Percentiles rank a stretch among this genome's conserved stretches.
phyloP scores from a whole-genome alignment of 495 filamentous ascomycete genomes.

The Rhizodiscina lignyota region DNA sequence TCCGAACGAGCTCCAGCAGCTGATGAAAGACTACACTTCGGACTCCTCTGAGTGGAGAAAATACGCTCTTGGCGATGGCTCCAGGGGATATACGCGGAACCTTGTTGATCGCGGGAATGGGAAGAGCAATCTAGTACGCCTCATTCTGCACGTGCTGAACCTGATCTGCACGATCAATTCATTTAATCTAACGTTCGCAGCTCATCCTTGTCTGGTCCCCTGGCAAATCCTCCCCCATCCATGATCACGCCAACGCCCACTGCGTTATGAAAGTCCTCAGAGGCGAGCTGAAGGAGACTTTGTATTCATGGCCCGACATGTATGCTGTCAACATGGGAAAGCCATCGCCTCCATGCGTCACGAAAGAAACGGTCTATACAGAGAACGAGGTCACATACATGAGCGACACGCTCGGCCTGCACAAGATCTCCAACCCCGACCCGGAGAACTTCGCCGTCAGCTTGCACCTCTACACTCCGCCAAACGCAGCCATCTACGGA shows the following conservation, averaged over 20 bases:
- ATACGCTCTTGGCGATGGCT: constrained; percentile 51
- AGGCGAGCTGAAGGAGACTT: constrained; percentile 61
- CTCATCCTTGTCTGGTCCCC: constrained; percentile 88
- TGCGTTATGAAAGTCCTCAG: constrained; percentile 44
- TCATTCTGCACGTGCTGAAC: too few relatives aligned
- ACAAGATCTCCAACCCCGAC: constrained; percentile 63
- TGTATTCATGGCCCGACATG: constrained; percentile 54
- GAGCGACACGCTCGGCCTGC: constrained; percentile 69
- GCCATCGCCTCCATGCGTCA: constrained; percentile 33
- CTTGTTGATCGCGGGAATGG: constrained; percentile 83
- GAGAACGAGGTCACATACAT: constrained; percentile 68
- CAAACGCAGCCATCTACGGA: constrained; percentile 62
- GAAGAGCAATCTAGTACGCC: constrained; percentile 70
- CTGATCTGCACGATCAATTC: neutral
- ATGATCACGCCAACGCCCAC: constrained; percentile 40
- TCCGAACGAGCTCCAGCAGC: constrained; percentile 41
- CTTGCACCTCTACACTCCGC: constrained; percentile 80
- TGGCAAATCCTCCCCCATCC: constrained; percentile 67
- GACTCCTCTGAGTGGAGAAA: constrained; percentile 48
- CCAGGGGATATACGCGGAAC: constrained; percentile 65
- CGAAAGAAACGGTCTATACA: constrained; percentile 34
- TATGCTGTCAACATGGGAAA: constrained; percentile 17
- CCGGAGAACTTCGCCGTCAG: constrained; percentile 61
- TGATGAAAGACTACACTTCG: constrained; percentile 60
- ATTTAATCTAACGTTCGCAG: constrained; percentile 23